Evolutionary conservation across 2,329 filamentous ascomycete species (phyloP).

Genomic region (Cladosporium sp.): DNA sequence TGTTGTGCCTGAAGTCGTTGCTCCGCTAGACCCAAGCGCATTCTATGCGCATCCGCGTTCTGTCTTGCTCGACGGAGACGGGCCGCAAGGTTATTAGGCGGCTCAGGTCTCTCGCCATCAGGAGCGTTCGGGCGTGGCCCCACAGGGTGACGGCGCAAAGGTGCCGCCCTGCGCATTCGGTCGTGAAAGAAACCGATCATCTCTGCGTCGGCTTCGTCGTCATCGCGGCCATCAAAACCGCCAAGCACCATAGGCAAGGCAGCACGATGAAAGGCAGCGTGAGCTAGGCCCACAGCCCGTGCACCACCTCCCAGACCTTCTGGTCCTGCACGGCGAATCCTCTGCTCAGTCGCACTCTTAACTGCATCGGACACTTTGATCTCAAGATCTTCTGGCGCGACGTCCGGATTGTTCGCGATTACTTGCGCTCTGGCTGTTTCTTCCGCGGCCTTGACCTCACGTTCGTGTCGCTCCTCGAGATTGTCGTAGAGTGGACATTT

Average conservation of each 20-base stretch:
- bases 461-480: constrained; percentile 59
- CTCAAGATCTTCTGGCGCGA: constrained; percentile 60
- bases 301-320: constrained; percentile 12
- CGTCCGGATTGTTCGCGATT: constrained; percentile 60
- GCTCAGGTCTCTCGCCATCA: background rate
- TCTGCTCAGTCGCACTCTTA: constrained; percentile 5
- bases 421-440: constrained; percentile 58
- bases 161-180: background rate
- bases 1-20: background rate
- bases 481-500: constrained; percentile 70
- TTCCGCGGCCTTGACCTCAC: constrained; percentile 66
- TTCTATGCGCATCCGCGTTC: background rate
- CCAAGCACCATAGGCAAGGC: background rate
- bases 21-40: background rate
- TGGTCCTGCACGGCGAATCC: constrained; percentile 12
- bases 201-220: background rate
- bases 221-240: background rate
- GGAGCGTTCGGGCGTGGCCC: background rate
- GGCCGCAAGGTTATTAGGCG: background rate
- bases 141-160: background rate
- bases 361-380: constrained; percentile 58
- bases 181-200: background rate
- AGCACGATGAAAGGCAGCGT: background rate
- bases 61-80: background rate
- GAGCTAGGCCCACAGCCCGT: no score